Evolutionary conservation across 768 basidiomycete genomes (phyloP).

Genomic region (Lepiota brunneoincarnata): DNA sequence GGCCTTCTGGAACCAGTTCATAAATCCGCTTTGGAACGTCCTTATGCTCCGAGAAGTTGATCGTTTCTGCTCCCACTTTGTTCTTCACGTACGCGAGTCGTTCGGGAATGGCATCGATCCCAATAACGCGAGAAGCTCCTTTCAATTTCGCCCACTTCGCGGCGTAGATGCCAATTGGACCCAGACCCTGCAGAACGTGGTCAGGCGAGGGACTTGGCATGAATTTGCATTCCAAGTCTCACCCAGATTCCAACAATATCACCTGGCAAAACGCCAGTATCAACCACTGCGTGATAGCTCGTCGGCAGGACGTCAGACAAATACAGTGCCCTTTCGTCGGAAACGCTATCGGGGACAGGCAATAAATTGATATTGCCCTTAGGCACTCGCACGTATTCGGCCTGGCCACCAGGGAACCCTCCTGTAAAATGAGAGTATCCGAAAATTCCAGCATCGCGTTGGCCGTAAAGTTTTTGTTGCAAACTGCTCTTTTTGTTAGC

Average conservation of each 20-base stretch:
- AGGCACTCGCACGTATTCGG: constrained; percentile 73
- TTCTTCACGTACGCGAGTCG: constrained; percentile 45
- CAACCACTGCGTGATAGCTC: constrained; percentile 70
- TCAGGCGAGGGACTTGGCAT: background rate
- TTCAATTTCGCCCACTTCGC: constrained; percentile 63
- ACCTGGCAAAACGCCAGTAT: constrained; percentile 70
- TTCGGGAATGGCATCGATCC: constrained; percentile 57
- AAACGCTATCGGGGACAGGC: constrained; percentile 60
- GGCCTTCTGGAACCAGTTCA: constrained; percentile 60
- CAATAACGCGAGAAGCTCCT: constrained; percentile 69
- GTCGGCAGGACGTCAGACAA: constrained; percentile 68
- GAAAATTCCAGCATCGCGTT: constrained; percentile 68
- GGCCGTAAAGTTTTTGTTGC: constrained; percentile 59
- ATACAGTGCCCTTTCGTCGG: constrained; percentile 59
- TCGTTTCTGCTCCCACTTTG: constrained; percentile 46
- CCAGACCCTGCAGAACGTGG: constrained; percentile 43
- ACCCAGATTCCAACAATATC: constrained; percentile 75
- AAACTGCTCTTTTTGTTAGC: constrained; percentile 27
- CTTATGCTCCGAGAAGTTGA: constrained; percentile 54
- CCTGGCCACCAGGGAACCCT: constrained; percentile 73
- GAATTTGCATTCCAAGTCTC: constrained; percentile 17
- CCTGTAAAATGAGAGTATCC: constrained; percentile 73
- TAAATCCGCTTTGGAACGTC: constrained; percentile 52
- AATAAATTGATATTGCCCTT: constrained; percentile 71
- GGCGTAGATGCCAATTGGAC: constrained; percentile 63